A percentile compares a stretch with the other conserved stretches of the same genome.
These are phyloP conservation scores for Penicillium lividum DNA, from an alignment of 495 filamentous ascomycete genomes.

Conservation along the genomic window DNA sequence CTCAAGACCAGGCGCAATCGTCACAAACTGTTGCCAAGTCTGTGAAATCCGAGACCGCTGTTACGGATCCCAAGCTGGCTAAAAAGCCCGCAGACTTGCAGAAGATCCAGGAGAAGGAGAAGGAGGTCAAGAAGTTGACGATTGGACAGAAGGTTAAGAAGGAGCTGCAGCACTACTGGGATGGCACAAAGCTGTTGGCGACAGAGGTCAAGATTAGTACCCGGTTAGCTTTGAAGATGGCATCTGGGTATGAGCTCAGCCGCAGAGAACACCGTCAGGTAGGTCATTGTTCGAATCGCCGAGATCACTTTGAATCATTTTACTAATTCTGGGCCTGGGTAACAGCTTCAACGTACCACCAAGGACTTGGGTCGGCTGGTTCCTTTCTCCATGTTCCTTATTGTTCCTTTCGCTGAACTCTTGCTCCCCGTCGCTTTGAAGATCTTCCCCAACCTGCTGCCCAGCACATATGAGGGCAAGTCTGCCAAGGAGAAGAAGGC, in stretches of 20 bases:
- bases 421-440: conserved; percentile 91
- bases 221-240: conserved; percentile 93
- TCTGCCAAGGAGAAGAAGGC: conserved; percentile 87
- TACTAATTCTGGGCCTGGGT: conserved; percentile 15
- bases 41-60: conserved; percentile 44
- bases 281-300: background rate
- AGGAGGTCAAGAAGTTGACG: conserved; percentile 83
- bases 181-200: conserved; percentile 96
- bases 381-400: conserved; percentile 94
- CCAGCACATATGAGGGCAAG: conserved; percentile 94
- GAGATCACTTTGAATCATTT: background rate
- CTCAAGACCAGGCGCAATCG: conserved; percentile 43
- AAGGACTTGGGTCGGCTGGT: conserved; percentile 91
- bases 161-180: conserved; percentile 93
- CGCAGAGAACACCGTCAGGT: conserved; percentile 88
- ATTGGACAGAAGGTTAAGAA: conserved; percentile 90
- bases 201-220: conserved; percentile 92
- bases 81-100: conserved; percentile 49
- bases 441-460: conserved; percentile 94
- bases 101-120: conserved; percentile 60
- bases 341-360: conserved; percentile 80
- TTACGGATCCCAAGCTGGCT: conserved; percentile 45
- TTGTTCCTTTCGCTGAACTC: conserved; percentile 94
- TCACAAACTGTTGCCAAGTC: conserved; percentile 32
- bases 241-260: conserved; percentile 93